Percentiles rank a stretch among this genome's conserved stretches.
phyloP scores from a whole-genome alignment of 2,329 filamentous ascomycete genomes.

The Claviceps maximensis region DNA sequence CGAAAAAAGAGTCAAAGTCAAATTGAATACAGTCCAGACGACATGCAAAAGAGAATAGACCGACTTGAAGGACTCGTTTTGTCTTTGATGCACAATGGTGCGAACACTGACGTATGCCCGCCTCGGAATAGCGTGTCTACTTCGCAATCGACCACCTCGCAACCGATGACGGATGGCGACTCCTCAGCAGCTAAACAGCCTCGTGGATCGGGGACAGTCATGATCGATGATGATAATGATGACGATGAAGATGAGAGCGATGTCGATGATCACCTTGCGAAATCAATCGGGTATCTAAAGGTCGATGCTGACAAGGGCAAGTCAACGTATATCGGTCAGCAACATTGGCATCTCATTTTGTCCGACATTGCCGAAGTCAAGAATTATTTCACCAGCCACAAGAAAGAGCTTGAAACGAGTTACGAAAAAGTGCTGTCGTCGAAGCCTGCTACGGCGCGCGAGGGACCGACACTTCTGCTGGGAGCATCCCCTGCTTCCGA shows the following conservation, averaged over 20 bases:
- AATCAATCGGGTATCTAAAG: constrained; percentile 69
- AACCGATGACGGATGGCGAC: constrained; percentile 28
- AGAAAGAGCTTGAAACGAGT: constrained; percentile 77
- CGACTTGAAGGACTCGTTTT: constrained; percentile 83
- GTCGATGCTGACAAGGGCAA: constrained; percentile 66
- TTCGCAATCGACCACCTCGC: constrained; percentile 22
- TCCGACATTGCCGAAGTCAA: constrained; percentile 85
- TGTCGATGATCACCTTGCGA: constrained; percentile 53
- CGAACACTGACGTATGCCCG: constrained; percentile 31
- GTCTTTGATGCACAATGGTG: constrained; percentile 83
- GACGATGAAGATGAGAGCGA: constrained; percentile 52
- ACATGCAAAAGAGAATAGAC: constrained; percentile 98
- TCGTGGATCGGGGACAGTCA: constrained; percentile 40
- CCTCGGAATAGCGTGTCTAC: constrained; percentile 20
- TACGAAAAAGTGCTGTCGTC: constrained; percentile 61
- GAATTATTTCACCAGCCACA: constrained; percentile 74
- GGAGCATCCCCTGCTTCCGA: constrained; percentile 60
- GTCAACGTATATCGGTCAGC: constrained; percentile 68
- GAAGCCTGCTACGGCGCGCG: constrained; percentile 44
- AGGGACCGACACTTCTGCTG: constrained; percentile 67
- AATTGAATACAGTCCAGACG: constrained; percentile 58
- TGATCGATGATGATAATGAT: constrained; percentile 37
- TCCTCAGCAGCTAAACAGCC: constrained; percentile 34
- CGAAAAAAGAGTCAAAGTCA: constrained; percentile 63
- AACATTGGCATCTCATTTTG: constrained; percentile 71